Conservation (phyloP, 306 rosid genomes). For the Comarum palustre region DNA sequence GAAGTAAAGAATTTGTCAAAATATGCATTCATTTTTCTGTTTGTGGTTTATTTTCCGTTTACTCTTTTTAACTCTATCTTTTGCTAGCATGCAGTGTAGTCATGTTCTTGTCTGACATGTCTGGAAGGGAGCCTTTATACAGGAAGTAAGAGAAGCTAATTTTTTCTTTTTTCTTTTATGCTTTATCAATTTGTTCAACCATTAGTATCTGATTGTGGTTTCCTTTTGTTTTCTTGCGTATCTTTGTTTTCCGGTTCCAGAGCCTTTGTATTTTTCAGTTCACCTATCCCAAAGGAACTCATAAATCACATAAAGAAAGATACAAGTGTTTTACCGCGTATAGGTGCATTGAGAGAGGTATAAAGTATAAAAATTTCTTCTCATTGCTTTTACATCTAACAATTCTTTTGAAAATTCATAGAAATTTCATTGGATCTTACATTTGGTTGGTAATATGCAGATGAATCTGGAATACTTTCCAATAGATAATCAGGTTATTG, state of each 20-base stretch:
- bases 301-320: conserved; percentile 80
- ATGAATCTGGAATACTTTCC: conserved; percentile 96
- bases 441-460: conserved; percentile 45
- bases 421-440: conserved; percentile 7
- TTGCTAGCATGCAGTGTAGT: conserved; percentile 87
- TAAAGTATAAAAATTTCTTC: conserved; percentile 15
- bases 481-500: conserved; percentile 73
- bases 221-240: conserved; percentile 10
- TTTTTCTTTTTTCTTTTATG: conserved; percentile 11
- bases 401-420: background rate
- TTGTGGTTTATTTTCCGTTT: background rate
- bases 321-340: conserved; percentile 91
- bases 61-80: conserved; percentile 37
- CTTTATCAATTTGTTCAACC: conserved; percentile 10
- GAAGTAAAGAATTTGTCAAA: conserved; percentile 50
- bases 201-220: conserved; percentile 24
- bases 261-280: conserved; percentile 82
- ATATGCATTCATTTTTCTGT: background rate
- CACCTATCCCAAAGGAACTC: conserved; percentile 74
- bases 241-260: conserved; percentile 38
- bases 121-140: conserved; percentile 96
- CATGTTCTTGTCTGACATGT: conserved; percentile 96
- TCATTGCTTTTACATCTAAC: conserved; percentile 18
- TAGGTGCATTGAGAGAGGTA: conserved; percentile 92
- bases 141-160: conserved; percentile 57